Conservation (phyloP, 805 yeast species). For the Ogataea polymorpha region DNA sequence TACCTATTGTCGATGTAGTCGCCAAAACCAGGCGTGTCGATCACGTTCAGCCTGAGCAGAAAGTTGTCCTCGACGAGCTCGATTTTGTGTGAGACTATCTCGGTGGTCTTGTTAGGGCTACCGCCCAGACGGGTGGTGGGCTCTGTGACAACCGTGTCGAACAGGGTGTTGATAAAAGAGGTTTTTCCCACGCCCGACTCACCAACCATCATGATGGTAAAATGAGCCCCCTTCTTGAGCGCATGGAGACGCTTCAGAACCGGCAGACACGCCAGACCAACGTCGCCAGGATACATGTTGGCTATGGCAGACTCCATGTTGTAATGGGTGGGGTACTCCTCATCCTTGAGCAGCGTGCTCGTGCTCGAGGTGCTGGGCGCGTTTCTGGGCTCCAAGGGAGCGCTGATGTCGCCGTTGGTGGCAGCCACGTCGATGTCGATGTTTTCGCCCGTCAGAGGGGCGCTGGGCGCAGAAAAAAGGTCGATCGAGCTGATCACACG, state of each 20-base stretch:
- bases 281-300: slow-evolving; percentile 23
- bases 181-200: slow-evolving; percentile 84
- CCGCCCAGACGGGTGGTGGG: slow-evolving; percentile 16
- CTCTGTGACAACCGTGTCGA: slow-evolving; percentile 46
- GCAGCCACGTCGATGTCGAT: slow-evolving; percentile 10
- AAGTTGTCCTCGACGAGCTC: slow-evolving; percentile 60
- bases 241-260: slow-evolving; percentile 29
- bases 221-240: slow-evolving; percentile 61
- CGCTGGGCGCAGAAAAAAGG: slow-evolving; percentile 19
- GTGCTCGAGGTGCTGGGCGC: slow-evolving; percentile 17
- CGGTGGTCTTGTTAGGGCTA: slow-evolving; percentile 33
- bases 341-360: slow-evolving; percentile 14
- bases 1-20: slow-evolving; percentile 61
- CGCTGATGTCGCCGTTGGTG: slow-evolving; percentile 8
- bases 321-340: slow-evolving; percentile 23
- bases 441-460: slow-evolving; percentile 15
- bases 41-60: slow-evolving; percentile 52
- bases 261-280: slow-evolving; percentile 31
- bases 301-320: slow-evolving; percentile 28
- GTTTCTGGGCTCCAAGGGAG: slow-evolving; percentile 7
- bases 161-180: slow-evolving; percentile 76
- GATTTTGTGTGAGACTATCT: slow-evolving; percentile 38
- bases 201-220: slow-evolving; percentile 83
- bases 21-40: slow-evolving; percentile 81
- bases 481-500: slow-evolving; percentile 22